phyloP scores from a whole-genome alignment of 805 yeast genomes.

The Jamesozyma jinghongensis region DNA sequence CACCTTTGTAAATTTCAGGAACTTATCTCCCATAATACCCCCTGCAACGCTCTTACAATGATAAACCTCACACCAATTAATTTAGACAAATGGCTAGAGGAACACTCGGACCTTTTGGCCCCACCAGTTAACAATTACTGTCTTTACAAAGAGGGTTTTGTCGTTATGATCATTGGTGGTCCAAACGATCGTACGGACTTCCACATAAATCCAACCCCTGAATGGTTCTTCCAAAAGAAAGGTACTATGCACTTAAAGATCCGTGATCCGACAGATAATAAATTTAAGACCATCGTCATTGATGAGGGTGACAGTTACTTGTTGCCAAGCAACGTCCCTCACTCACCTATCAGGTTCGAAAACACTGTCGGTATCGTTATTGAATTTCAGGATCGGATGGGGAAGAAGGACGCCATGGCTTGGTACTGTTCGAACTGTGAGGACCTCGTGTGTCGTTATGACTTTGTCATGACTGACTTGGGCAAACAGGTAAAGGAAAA shows the following conservation, averaged over 20 bases:
- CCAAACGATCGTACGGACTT: conserved; percentile 92
- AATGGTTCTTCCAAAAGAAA: conserved; percentile 81
- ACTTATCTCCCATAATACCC: too few species aligned
- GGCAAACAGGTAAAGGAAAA: conserved; percentile 89
- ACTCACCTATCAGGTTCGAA: conserved; percentile 79
- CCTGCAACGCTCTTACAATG: conserved; percentile 6
- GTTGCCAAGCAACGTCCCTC: conserved; percentile 79
- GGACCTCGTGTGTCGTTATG: conserved; percentile 54
- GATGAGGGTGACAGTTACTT: conserved; percentile 83
- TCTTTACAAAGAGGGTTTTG: conserved; percentile 83
- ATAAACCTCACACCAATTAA: conserved; percentile 48
- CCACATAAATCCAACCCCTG: conserved; percentile 90
- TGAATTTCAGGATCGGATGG: conserved; percentile 70
- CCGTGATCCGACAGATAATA: conserved; percentile 55
- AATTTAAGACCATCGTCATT: conserved; percentile 64
- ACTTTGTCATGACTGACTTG: conserved; percentile 68
- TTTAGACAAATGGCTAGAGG: conserved; percentile 70
- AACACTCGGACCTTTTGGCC: conserved; percentile 62
- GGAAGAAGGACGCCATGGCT: conserved; percentile 59
- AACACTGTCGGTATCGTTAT: conserved; percentile 84
- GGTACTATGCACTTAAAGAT: conserved; percentile 80
- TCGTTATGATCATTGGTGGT: conserved; percentile 94
- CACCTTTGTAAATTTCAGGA: background rate
- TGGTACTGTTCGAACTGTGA: conserved; percentile 80
- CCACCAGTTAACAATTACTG: conserved; percentile 93